Base-by-base conservation (phyloP, 2,329 filamentous ascomycete genomes). In the Cercospora brassicicola region DNA sequence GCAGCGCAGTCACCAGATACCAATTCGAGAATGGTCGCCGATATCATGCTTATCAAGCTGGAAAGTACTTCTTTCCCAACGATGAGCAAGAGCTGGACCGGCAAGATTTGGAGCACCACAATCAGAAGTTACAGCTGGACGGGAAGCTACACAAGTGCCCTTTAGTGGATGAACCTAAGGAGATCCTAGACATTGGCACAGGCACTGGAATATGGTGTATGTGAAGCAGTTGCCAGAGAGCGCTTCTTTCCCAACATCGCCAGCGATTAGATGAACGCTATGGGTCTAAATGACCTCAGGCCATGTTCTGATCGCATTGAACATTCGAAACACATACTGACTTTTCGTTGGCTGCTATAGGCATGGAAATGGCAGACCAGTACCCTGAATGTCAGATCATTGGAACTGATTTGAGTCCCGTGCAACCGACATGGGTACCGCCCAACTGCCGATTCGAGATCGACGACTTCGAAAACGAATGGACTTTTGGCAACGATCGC, bases 121-220 rank as follows among this genome's bases (percentile, higher is more conserved):
- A 81, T 33, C 77, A 78, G 53, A 68, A 62, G 33, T 62, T 75
- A 10, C 70, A 73, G 59, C 59, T 77, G 59, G 73, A 75, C 55
- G 76, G 76, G 18, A 67, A 67, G 26, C 77, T 85, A n/a, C 79
- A 81, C 68, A 73, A 81, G 3, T 81, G 80, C 3, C 83, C 84
- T 0, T 73, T 83, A 15, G 60, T 62, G 18, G 59, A 70, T 9
- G 75, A 77, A 13, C 79, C 80, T 1, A 77, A 78, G 30, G 78
- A 80, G 28, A 81, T 85, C 15, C 77, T 86, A 15, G 84, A 85
- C 70, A 72, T 85, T 18, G 84, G 83, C 10, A 84, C 82, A 1
- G 83, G 83, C 8, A 73, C 66, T 8, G 78, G 72, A 20, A 73
- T 71, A 5, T 72, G 70, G 69, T 70, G 68, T 53, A 53, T 11